Percentiles rank a stretch among this genome's conserved stretches.
Evolutionary conservation across 495 filamentous ascomycete genomes (phyloP).

Genomic region (Terfezia claveryi): DNA sequence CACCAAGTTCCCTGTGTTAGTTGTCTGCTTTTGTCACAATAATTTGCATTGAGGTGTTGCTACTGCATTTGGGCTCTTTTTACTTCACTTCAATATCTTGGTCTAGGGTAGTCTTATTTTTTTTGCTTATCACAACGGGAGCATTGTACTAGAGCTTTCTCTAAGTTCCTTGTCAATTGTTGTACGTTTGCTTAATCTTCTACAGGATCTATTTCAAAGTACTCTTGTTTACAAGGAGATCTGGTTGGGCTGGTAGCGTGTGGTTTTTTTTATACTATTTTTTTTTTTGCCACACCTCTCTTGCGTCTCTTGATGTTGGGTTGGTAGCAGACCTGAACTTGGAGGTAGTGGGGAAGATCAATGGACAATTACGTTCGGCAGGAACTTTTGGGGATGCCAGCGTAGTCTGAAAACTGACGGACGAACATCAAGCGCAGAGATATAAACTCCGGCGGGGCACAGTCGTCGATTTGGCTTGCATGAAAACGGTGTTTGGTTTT

Average conservation of each 20-base stretch:
- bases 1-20: constrained; percentile 11
- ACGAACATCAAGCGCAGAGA: too few species aligned
- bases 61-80: constrained; percentile 6
- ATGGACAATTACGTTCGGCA: too few species aligned
- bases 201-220: background rate
- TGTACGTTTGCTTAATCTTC: background rate
- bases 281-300: background rate
- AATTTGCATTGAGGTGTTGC: constrained; percentile 11
- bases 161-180: background rate
- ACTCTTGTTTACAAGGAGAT: background rate
- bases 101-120: constrained; percentile 17
- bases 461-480: too few species aligned
- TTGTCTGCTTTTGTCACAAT: constrained; percentile 16
- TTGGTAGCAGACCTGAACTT: too few species aligned
- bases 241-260: background rate
- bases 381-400: too few species aligned
- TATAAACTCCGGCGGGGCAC: too few species aligned
- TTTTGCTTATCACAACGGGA: constrained; percentile 1
- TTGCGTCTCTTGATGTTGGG: background rate
- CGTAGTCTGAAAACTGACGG: too few species aligned
- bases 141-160: background rate
- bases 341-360: too few species aligned
- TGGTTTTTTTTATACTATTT: background rate
- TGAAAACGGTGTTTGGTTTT: too few species aligned
- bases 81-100: constrained; percentile 1